These are phyloP conservation scores for Magnolia sinica DNA, from an alignment of 164 flowering plant genomes.

Conservation along the genomic window DNA sequence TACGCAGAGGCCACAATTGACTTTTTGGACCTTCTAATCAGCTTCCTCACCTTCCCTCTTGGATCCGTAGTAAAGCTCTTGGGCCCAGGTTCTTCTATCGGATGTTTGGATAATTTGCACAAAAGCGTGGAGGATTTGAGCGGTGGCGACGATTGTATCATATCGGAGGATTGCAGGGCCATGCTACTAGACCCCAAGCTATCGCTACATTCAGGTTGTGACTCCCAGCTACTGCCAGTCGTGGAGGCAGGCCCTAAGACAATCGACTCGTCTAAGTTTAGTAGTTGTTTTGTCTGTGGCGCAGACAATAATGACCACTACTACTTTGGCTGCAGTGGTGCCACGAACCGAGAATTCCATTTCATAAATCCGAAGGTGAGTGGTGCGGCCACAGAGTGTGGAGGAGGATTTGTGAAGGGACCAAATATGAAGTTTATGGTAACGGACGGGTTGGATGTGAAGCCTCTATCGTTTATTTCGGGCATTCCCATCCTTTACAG, in stretches of 20 bases:
- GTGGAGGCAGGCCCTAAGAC: neutral
- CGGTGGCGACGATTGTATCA: constrained; percentile 2
- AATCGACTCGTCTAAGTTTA: too few relatives aligned
- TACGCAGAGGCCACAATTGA: constrained; percentile 10
- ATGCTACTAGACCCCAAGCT: constrained; percentile 18
- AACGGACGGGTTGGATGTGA: constrained; percentile 1
- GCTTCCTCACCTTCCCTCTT: constrained; percentile 20
- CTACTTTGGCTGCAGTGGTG: too few relatives aligned
- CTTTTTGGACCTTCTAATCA: constrained; percentile 20
- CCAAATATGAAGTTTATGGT: neutral
- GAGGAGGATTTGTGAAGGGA: neutral
- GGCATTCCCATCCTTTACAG: neutral
- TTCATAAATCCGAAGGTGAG: neutral
- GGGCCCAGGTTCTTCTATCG: neutral
- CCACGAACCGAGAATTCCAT: too few relatives aligned
- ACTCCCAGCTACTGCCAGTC: neutral
- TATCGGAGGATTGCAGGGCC: constrained; percentile 4
- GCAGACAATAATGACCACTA: neutral
- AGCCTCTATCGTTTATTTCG: neutral
- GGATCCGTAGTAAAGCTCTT: constrained; percentile 11
- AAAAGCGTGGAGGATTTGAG: constrained; percentile 9
- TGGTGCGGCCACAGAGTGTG: neutral
- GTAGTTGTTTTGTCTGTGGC: neutral
- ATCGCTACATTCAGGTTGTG: neutral
- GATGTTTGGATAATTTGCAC: constrained; percentile 11